Percentiles rank a stretch among this genome's conserved stretches.
Evolutionary conservation across 2,329 filamentous ascomycete species (phyloP).

Genomic region (Berkeleyomyces rouxiae): DNA sequence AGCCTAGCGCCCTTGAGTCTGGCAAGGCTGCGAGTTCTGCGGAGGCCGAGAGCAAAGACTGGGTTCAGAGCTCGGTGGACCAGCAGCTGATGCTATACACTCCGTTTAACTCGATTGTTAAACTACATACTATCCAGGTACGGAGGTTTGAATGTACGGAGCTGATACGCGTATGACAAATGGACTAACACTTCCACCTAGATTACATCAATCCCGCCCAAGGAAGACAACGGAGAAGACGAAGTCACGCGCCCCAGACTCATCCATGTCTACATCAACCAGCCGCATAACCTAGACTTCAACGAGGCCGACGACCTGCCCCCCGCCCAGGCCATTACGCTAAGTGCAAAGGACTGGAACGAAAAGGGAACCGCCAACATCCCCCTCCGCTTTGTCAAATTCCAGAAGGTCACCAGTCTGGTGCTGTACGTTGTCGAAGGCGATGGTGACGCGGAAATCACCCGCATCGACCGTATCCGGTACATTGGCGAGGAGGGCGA

Average conservation of each 20-base stretch:
- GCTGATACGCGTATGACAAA: conserved; percentile 13
- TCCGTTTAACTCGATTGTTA: conserved; percentile 74
- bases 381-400: conserved; percentile 80
- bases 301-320: conserved; percentile 81
- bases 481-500: conserved; percentile 80
- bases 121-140: conserved; percentile 69
- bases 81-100: conserved; percentile 90
- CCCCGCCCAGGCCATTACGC: conserved; percentile 62
- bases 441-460: conserved; percentile 63
- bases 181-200: conserved; percentile 28
- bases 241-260: conserved; percentile 64
- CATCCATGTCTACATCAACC: conserved; percentile 76
- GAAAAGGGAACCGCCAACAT: conserved; percentile 56
- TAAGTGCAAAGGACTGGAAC: conserved; percentile 69
- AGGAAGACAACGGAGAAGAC: conserved; percentile 50
- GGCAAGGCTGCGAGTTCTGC: conserved; percentile 30
- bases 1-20: conserved; percentile 47
- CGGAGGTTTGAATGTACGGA: conserved; percentile 12
- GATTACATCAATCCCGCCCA: conserved; percentile 62
- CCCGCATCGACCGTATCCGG: conserved; percentile 61
- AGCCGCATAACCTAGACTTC: conserved; percentile 79
- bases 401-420: conserved; percentile 79
- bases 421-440: conserved; percentile 82
- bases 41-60: conserved; percentile 40
- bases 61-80: conserved; percentile 91